Evolutionary conservation across 2,329 filamentous ascomycete species (phyloP), one percentile per base, ranked within the genome.

Genomic region (Aspergillus persii): DNA sequence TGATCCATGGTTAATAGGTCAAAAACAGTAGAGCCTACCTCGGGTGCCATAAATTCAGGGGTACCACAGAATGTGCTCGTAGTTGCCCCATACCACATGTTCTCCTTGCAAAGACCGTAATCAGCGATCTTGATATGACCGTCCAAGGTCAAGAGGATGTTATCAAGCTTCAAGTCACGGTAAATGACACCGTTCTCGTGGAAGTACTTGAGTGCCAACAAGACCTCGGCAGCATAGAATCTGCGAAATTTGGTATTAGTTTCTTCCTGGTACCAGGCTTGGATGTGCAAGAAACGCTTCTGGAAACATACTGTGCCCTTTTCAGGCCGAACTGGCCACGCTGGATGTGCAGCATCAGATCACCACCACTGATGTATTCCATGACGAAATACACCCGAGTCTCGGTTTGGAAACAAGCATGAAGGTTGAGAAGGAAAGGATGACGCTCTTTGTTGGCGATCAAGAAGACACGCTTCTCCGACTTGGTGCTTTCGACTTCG

Each of bases 121-220:
- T 99, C 95, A 55, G 86, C 95, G 82, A 99, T 92, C 83, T 98
- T 98, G 82, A 99, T 96, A 76, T 99, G 95, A 29, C 95, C 95
- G 72, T 99, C 95, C 50, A 96, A 83, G 1, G 92, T 96, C 70
- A 99, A 82, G 50, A 99, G 84, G 72, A 99, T 99, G 75, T 99
- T 91, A 76, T 91, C 89, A 60, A 91, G 82, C 75, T 91, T 91
- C 75, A 91, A 76, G 78, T 91, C 89, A 76, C 89, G 86, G 78
- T 99, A 99, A 68, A 99, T 97, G 71, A 99, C 95, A 57, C 95
- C 95, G 74, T 99, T 98, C 77, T 99, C 95, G 72, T 99, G 95
- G 84, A 99, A 98, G 77, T 99, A 99, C 77, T 99, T 99, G 69
- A 99, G 82, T 15, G 95, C 95, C 73, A 99, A 79, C 81, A 95